A percentile compares a stretch with the other conserved stretches of the same genome.
These are phyloP conservation scores for Artomyces pyxidatus DNA, from an alignment of 768 basidiomycete species.

Conservation along the genomic window DNA sequence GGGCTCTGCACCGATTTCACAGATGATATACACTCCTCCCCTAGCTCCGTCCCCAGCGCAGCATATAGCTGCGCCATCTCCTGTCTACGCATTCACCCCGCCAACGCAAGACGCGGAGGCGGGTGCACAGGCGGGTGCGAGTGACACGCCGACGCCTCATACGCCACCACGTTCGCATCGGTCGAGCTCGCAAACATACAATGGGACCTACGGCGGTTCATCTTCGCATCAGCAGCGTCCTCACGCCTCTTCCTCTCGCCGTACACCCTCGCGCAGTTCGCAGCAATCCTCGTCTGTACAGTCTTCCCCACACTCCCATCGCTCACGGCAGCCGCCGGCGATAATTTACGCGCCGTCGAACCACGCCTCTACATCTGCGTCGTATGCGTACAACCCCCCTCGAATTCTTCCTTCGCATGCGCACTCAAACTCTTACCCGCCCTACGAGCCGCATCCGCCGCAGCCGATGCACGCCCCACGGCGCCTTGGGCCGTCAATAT, in stretches of 20 bases:
- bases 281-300: not conserved
- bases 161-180: not conserved
- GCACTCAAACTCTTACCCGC: not conserved
- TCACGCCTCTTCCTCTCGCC: not conserved
- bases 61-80: not conserved
- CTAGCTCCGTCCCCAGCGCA: not conserved
- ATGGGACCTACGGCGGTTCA: not conserved
- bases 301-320: not conserved
- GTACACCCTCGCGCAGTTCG: not conserved
- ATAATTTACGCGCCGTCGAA: conserved; percentile 12
- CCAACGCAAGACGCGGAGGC: not conserved
- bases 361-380: conserved; percentile 4
- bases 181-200: not conserved
- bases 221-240: not conserved
- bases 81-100: not conserved
- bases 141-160: not conserved
- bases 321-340: conserved; percentile 7
- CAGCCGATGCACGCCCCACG: conserved; percentile 2
- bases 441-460: conserved; percentile 1
- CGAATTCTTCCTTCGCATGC: conserved; percentile 2
- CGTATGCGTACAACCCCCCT: conserved; percentile 13
- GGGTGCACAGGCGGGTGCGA: not conserved
- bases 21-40: conserved; percentile 15
- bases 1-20: conserved; percentile 1
- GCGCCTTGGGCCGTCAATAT: conserved; percentile 10